Evolutionary conservation across 441 rosid species (phyloP), one percentile per base, ranked within the genome.

Genomic region (Melastoma candidum): DNA sequence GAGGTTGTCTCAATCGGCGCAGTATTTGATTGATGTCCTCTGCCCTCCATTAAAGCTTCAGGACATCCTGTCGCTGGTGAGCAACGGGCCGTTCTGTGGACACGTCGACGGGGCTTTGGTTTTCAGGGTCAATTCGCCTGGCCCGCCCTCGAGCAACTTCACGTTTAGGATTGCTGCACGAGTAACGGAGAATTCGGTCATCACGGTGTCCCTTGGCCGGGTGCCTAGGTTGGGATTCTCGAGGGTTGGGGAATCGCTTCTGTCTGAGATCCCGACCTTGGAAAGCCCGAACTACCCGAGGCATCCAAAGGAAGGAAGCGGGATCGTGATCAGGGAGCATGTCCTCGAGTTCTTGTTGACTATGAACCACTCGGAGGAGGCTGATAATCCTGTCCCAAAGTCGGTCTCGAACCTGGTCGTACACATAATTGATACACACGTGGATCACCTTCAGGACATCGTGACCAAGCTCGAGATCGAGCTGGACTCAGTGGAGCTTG

Each of bases 311-410:
- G 90, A 82, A 45, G 72, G 76, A 48, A 68, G 79, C 5, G 92
- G 84, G 58, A 74, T 74, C 63, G 94, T 92, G 53, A 88, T 92
- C 12, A 79, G 77, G 69, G 98, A 92, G 71, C 98, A 92, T 69
- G 97, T 92, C 68, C 92, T 92, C 39, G 98, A 92, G 63, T 92
- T 87, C 65, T 76, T 92, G 48, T 53, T 92, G 57, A 92, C 87
- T 0, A 92, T 88, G 98, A 92, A 88, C 63, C 98, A 92, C 59
- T 85, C 98, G 11, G 97, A 92, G 76, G 96, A 84, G 73, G 97
- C 94, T 53, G 98, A 92, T 70, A 92, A 92, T 62, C 97, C 89
- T 26, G 97, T 92, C 3, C 98, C 98, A 0, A 72, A 60, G 59
- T 80, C 89, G 12, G 77, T 83, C 26, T 92, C 97, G 1, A 85